Evolutionary conservation across 2,329 filamentous ascomycete species (phyloP).

Genomic region (Fusarium tricinctum): DNA sequence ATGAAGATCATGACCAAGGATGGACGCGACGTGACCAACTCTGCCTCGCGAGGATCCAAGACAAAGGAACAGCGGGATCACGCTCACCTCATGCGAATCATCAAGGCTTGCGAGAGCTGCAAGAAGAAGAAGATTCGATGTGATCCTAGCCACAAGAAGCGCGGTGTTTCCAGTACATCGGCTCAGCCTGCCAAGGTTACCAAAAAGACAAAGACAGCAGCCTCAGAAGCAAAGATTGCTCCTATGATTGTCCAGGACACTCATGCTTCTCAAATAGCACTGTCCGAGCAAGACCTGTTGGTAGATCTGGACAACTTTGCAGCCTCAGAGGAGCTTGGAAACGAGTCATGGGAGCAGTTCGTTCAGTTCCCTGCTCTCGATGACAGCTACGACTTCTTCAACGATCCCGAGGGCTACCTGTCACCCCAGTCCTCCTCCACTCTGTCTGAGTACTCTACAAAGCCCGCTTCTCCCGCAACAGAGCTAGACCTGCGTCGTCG

Average conservation of each 20-base stretch:
- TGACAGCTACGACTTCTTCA: constrained; percentile 62
- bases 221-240: constrained; percentile 33
- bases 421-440: constrained; percentile 55
- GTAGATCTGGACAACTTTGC: constrained; percentile 42
- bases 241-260: constrained; percentile 26
- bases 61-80: constrained; percentile 77
- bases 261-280: constrained; percentile 17
- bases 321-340: constrained; percentile 27
- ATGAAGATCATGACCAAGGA: constrained; percentile 78
- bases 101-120: constrained; percentile 76
- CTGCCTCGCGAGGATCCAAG: constrained; percentile 73
- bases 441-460: constrained; percentile 49
- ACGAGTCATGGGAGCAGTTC: constrained; percentile 62
- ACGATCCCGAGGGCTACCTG: constrained; percentile 59
- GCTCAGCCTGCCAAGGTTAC: constrained; percentile 55
- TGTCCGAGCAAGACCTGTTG: constrained; percentile 43
- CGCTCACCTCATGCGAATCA: constrained; percentile 75
- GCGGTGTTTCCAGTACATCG: constrained; percentile 52
- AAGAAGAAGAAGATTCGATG: constrained; percentile 74
- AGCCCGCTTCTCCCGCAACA: constrained; percentile 47
- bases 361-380: constrained; percentile 59
- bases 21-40: constrained; percentile 73
- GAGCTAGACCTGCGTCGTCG: constrained; percentile 38
- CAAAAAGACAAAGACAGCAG: constrained; percentile 58
- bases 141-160: constrained; percentile 71